Conservation (phyloP, 2,329 filamentous ascomycete genomes). For the Nothomitra cinnamomea region DNA sequence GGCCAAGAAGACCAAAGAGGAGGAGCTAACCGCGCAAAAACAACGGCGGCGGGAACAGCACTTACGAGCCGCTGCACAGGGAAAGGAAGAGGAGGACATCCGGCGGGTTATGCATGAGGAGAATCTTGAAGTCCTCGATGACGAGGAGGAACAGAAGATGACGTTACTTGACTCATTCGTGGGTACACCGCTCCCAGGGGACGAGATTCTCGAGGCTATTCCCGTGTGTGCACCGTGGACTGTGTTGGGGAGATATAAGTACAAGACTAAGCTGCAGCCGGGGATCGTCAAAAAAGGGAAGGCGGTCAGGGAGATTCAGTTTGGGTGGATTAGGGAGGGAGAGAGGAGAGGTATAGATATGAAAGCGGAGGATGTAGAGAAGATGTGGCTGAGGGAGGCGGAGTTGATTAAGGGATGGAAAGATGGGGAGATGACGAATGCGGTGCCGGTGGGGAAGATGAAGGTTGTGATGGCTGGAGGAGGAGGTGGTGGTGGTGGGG, state of each 20-base stretch:
- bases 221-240: conserved; percentile 49
- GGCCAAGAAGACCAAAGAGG: conserved; percentile 51
- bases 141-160: conserved; percentile 31
- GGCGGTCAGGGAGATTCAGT: conserved; percentile 77
- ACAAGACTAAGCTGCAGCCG: conserved; percentile 88
- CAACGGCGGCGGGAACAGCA: conserved; percentile 69
- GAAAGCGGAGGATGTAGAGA: conserved; percentile 44
- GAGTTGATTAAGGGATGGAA: conserved; percentile 70
- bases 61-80: conserved; percentile 55
- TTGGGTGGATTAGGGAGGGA: conserved; percentile 56
- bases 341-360: conserved; percentile 41
- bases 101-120: conserved; percentile 39
- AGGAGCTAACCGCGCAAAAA: conserved; percentile 52
- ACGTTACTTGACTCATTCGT: conserved; percentile 53
- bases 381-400: conserved; percentile 72
- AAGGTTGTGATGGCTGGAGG: conserved; percentile 54
- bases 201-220: conserved; percentile 58
- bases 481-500: conserved; percentile 18
- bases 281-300: conserved; percentile 87
- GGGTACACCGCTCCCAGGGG: conserved; percentile 60
- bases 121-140: conserved; percentile 41
- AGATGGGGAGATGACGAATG: conserved; percentile 64
- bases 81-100: conserved; percentile 58
- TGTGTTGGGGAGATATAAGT: conserved; percentile 58
- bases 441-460: conserved; percentile 63